A percentile compares a stretch with the other conserved stretches of the same genome.
Conservation (phyloP, 805 yeast species). For the Hanseniaspora thailandica region DNA sequence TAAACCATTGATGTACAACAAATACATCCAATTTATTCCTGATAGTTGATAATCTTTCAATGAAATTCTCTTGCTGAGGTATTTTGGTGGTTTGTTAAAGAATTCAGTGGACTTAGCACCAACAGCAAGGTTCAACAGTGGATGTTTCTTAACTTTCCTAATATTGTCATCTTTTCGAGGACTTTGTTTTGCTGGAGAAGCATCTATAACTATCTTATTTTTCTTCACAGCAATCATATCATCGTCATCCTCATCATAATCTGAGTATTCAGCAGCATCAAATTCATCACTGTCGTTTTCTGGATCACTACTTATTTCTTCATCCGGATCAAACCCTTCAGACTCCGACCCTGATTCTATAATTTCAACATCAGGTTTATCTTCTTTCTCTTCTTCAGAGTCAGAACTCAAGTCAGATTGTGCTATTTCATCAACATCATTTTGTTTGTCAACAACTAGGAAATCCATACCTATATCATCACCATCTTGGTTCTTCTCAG, state of each 20-base stretch:
- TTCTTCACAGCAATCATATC: conserved; percentile 24
- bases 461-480: conserved; percentile 24
- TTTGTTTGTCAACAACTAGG: conserved; percentile 22
- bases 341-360: not conserved
- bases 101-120: conserved; percentile 28
- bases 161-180: conserved; percentile 1
- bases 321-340: conserved; percentile 10
- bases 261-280: conserved; percentile 25
- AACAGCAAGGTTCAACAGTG: conserved; percentile 10
- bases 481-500: conserved; percentile 41
- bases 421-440: conserved; percentile 13
- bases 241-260: conserved; percentile 24
- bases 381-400: conserved; percentile 21
- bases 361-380: not conserved
- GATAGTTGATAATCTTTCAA: conserved; percentile 88
- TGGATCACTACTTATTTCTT: conserved; percentile 24
- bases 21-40: conserved; percentile 87
- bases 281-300: conserved; percentile 20
- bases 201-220: conserved; percentile 20
- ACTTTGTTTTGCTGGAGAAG: conserved; percentile 11
- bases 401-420: not conserved
- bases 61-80: conserved; percentile 50
- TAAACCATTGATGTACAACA: conserved; percentile 63
- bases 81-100: conserved; percentile 59
- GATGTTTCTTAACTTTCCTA: conserved; percentile 15